These are phyloP conservation scores for Debaryomyces coudertii DNA, from an alignment of 1,139 yeast genomes.

Conservation along the genomic window DNA sequence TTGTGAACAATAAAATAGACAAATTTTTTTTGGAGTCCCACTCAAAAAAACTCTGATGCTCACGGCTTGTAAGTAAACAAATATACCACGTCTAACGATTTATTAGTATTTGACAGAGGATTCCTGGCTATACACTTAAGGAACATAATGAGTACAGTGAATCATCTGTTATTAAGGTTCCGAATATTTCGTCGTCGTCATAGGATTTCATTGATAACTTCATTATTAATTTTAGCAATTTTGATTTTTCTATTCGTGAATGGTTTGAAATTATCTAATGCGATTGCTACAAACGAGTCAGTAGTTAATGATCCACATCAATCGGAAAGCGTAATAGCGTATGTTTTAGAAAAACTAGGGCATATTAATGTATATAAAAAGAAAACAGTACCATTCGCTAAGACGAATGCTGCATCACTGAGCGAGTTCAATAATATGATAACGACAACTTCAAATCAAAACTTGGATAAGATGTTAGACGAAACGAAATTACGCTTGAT, in stretches of 20 bases:
- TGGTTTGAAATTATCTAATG: constrained; percentile 1
- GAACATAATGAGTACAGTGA: background rate
- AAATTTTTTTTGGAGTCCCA: background rate
- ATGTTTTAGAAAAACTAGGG: background rate
- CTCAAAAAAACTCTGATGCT: background rate
- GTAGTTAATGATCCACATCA: constrained; percentile 16
- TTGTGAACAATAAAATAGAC: background rate
- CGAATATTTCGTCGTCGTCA: constrained; percentile 7
- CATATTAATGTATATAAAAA: constrained; percentile 8
- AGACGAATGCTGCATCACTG: constrained; percentile 20
- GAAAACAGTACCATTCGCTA: constrained; percentile 25
- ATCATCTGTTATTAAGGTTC: background rate
- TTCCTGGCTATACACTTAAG: background rate
- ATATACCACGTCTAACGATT: background rate
- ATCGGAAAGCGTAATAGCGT: constrained; percentile 7
- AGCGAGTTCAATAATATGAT: constrained; percentile 14
- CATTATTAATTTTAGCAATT: background rate
- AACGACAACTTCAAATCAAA: constrained; percentile 8
- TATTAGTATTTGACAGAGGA: background rate
- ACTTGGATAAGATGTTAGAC: constrained; percentile 7
- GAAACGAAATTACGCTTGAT: constrained; percentile 19
- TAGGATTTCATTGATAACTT: constrained; percentile 1
- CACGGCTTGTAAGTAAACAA: background rate
- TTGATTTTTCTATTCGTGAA: constrained; percentile 2
- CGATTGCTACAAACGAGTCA: constrained; percentile 4